A percentile compares a stretch with the other conserved stretches of the same genome.
phyloP scores from a whole-genome alignment of 345 rosid species.

The Corchorus olitorius region DNA sequence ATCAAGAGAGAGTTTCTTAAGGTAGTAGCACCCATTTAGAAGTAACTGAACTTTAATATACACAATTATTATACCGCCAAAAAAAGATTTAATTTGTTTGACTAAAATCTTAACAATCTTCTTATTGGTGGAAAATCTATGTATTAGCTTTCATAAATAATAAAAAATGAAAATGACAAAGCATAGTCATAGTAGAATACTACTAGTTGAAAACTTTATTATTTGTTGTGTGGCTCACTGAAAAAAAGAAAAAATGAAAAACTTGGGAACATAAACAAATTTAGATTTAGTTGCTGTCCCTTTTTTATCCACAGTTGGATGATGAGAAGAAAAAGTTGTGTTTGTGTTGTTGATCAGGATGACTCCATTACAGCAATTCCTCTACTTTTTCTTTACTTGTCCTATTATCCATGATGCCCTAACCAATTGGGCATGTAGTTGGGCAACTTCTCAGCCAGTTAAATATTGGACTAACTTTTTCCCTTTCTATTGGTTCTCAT shows the following conservation, averaged over 20 bases:
- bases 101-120: not conserved
- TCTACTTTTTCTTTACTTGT: not conserved
- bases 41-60: not conserved
- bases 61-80: too few species aligned
- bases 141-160: not conserved
- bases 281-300: not conserved
- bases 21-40: too few species aligned
- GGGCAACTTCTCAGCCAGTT: constrained; percentile 3
- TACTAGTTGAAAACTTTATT: too few species aligned
- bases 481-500: too few species aligned
- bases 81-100: not conserved
- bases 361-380: not conserved
- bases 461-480: not conserved
- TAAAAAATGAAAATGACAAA: not conserved
- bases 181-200: too few species aligned
- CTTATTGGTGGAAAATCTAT: not conserved
- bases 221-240: too few species aligned
- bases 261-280: too few species aligned
- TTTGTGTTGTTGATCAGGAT: not conserved
- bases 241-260: too few species aligned
- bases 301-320: not conserved
- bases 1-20: too few species aligned
- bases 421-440: not conserved
- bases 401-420: not conserved
- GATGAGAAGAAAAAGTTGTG: not conserved